Percentiles rank a stretch among this genome's conserved stretches.
phyloP scores from a whole-genome alignment of 345 rosid species.

The Ailanthus altissimus region DNA sequence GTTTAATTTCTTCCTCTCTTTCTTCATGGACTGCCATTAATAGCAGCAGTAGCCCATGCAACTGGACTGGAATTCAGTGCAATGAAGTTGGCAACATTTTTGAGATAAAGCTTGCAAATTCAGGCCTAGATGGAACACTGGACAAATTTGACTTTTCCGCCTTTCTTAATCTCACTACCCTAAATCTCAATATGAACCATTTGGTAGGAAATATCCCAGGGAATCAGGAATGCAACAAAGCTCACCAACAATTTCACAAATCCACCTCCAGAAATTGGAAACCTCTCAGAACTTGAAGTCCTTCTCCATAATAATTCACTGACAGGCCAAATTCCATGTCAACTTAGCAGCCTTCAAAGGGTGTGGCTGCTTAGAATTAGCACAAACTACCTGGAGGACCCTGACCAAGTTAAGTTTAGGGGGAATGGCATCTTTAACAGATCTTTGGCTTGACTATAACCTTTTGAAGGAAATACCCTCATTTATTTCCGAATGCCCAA shows the following conservation, averaged over 20 bases:
- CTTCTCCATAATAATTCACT: constrained; percentile 39
- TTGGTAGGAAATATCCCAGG: constrained; percentile 39
- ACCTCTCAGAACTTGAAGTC: constrained; percentile 34
- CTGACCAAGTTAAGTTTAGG: constrained; percentile 25
- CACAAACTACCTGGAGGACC: constrained; percentile 27
- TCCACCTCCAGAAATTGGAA: constrained; percentile 40
- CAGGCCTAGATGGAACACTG: constrained; percentile 43
- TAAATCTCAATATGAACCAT: constrained; percentile 40
- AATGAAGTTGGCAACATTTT: constrained; percentile 24
- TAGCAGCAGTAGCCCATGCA: constrained; percentile 28
- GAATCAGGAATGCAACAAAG: constrained; percentile 35
- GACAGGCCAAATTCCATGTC: constrained; percentile 38
- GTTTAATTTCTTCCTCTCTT: constrained; percentile 12
- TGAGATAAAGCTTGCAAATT: constrained; percentile 32
- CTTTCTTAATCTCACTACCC: constrained; percentile 40
- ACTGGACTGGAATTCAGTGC: constrained; percentile 45
- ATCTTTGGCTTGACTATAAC: constrained; percentile 22
- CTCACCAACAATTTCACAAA: constrained; percentile 42
- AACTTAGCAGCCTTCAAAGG: constrained; percentile 28
- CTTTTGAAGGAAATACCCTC: constrained; percentile 21
- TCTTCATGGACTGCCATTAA: constrained; percentile 22
- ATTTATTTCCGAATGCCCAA: constrained; percentile 23
- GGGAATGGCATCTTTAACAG: constrained; percentile 30
- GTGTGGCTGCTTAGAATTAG: constrained; percentile 21
- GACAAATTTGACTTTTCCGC: constrained; percentile 42